Evolutionary conservation across 1,284 basidiomycete genomes (phyloP), one percentile per base, ranked within the genome.

Genomic region (Rhodotorula sp.): DNA sequence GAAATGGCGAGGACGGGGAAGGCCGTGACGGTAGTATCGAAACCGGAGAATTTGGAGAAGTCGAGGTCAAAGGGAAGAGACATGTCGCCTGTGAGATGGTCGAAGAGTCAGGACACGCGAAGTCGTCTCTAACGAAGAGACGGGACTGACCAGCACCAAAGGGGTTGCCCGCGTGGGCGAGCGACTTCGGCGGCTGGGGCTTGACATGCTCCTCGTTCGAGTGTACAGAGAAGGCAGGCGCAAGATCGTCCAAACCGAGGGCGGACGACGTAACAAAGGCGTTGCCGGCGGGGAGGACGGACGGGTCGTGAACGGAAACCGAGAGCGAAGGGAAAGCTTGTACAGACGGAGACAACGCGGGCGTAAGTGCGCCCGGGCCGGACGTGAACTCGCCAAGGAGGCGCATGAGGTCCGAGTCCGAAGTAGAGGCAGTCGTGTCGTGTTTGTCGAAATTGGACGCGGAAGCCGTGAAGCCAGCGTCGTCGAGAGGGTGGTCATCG

Each of bases 21-120:
- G 19, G 64, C 68, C 53, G 61, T 29, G 49, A 59, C 24, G 20
- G 59, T 54, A 29, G 59, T 54, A 29, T 34, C 20, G 19, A 30
- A 34, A 7, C 39, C 22, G 27, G 54, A 30, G 51, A 29, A 27
- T 13, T 32, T 22, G 9, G 66, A 29, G 22, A 34, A 49, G n/a
- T 57, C 48, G 34, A 71, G 52, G 59, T 71, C 62, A 29, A 67
- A 71, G 29, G 65, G 64, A 15, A 59, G 53, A 24, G 52, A 39
- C 17, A 62, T 62, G 54, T 71, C 62, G 59, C 65, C 69, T 71
- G 47, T 15, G 22, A 13, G 11, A n/a, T 2, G 22, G 24, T 5
- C n/a, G 9, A 17, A 5, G 30, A 13, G 34, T 60, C 27, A 59
- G 48, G 5, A 13, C 19, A 22, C 39, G 19, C 17, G 9, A 15